Evolutionary conservation across 2,329 filamentous ascomycete genomes (phyloP).

Genomic region (Sporothrix phasma): DNA sequence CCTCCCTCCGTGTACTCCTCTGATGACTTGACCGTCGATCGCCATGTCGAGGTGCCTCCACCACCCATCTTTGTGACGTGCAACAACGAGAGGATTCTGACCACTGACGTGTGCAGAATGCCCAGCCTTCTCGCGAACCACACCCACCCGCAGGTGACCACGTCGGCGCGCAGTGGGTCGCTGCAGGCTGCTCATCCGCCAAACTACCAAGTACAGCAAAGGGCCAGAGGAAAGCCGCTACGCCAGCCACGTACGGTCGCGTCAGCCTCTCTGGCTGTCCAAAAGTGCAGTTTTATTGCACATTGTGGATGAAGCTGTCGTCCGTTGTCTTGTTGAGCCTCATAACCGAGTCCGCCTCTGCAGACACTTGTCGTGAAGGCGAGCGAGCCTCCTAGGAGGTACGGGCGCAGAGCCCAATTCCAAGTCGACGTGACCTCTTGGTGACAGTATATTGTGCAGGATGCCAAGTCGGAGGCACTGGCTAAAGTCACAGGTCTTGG

Average conservation of each 20-base stretch:
- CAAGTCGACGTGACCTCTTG: not conserved
- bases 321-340: not conserved
- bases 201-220: not conserved
- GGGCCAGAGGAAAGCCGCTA: not conserved
- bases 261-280: not conserved
- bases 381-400: not conserved
- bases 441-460: not conserved
- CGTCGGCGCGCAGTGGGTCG: conserved; percentile 3
- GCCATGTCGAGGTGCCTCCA: not conserved
- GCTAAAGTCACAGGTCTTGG: not conserved
- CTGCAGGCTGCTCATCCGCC: not conserved
- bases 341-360: not conserved
- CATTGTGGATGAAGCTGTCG: not conserved
- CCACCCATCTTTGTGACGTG: not conserved
- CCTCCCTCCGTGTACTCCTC: not conserved
- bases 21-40: not conserved
- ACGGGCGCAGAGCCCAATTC: not conserved
- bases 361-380: not conserved
- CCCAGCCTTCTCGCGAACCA: conserved; percentile 2
- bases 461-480: not conserved
- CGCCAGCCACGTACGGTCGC: not conserved
- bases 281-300: not conserved
- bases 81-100: not conserved
- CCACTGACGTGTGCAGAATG: not conserved
- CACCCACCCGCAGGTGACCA: not conserved